Conservation (phyloP, 2,329 filamentous ascomycete species). For the Sphaceloma murrayae region DNA sequence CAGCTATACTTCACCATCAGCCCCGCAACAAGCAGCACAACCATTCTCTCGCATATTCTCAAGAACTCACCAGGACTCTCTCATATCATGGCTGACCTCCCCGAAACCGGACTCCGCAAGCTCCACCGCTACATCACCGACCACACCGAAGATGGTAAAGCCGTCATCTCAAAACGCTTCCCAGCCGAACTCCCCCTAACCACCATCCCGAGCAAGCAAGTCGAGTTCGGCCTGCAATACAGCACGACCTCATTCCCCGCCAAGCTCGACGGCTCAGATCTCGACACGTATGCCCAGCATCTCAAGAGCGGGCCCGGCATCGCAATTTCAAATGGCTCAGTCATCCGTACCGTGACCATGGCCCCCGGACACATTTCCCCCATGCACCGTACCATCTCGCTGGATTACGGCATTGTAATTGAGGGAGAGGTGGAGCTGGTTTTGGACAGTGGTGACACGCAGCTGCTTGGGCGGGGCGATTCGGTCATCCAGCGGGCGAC, state of each 20-base stretch:
- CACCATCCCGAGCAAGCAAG: conserved; percentile 16
- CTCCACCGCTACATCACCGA: conserved; percentile 33
- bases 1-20: too few species aligned
- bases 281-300: conserved; percentile 29
- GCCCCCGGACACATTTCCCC: conserved; percentile 28
- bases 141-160: conserved; percentile 29
- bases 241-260: conserved; percentile 25
- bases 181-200: conserved; percentile 28
- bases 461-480: conserved; percentile 30
- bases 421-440: conserved; percentile 32
- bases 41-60: too few species aligned
- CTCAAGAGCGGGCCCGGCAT: conserved; percentile 30
- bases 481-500: conserved; percentile 25
- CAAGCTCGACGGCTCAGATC: conserved; percentile 27
- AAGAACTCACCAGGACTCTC: too few species aligned
- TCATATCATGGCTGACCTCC: conserved; percentile 3
- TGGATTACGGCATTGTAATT: conserved; percentile 33
- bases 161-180: conserved; percentile 27
- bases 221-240: conserved; percentile 16
- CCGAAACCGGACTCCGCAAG: conserved; percentile 3
- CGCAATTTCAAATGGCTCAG: conserved; percentile 26
- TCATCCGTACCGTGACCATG: conserved; percentile 30
- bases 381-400: conserved; percentile 32
- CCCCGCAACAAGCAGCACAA: too few species aligned
- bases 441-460: conserved; percentile 30